Conservation (phyloP, 345 rosid genomes). For the Ailanthus altissimus region DNA sequence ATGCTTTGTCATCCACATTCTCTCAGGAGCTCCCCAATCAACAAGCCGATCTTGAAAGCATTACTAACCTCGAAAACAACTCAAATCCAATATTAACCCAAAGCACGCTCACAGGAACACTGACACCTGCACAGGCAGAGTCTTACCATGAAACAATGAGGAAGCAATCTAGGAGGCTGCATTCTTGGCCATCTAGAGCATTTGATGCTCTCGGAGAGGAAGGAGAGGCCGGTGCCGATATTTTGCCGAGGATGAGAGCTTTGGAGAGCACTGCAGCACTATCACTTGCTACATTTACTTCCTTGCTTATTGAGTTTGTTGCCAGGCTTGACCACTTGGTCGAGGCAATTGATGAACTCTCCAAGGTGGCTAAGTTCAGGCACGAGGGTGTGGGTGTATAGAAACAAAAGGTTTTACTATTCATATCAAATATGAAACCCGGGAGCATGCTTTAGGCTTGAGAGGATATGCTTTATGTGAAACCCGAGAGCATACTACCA, state of each 20-base stretch:
- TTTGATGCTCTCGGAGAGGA: constrained; percentile 59
- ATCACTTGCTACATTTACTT: constrained; percentile 59
- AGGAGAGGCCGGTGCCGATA: constrained; percentile 29
- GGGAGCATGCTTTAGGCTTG: too few relatives aligned
- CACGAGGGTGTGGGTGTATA: constrained; percentile 31
- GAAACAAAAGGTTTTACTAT: too few relatives aligned
- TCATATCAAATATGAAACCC: too few relatives aligned
- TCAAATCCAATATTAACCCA: background rate
- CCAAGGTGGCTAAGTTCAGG: constrained; percentile 58
- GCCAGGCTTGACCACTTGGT: constrained; percentile 67
- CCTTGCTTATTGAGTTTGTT: constrained; percentile 63
- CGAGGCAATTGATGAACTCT: constrained; percentile 58
- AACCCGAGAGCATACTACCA: too few relatives aligned
- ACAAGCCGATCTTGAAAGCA: constrained; percentile 19
- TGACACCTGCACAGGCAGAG: constrained; percentile 26
- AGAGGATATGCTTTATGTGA: too few relatives aligned
- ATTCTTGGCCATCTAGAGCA: constrained; percentile 66
- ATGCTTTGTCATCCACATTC: constrained; percentile 19
- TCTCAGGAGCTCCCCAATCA: constrained; percentile 14
- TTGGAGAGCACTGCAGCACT: constrained; percentile 61
- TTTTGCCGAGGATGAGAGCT: constrained; percentile 49
- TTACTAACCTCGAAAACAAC: constrained; percentile 10
- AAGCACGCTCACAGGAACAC: constrained; percentile 1
- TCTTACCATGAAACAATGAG: constrained; percentile 59
- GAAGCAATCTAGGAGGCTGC: constrained; percentile 53